Evolutionary conservation across 805 yeast genomes (phyloP), one percentile per base, ranked within the genome.

Genomic region (Ogataea ramenticola): DNA sequence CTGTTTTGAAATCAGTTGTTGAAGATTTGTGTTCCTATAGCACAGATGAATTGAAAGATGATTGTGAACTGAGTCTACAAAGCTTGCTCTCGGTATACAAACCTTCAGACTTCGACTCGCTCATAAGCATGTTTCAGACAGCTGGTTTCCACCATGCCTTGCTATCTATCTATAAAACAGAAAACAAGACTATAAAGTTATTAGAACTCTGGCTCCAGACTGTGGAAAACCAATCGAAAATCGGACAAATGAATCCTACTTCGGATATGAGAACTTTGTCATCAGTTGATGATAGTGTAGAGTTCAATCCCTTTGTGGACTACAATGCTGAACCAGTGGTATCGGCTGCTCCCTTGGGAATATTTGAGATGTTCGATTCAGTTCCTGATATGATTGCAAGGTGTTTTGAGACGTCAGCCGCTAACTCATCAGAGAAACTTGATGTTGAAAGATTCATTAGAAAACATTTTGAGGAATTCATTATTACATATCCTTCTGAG

Each of bases 1-100:
- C 77, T 1, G 63, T 69, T 2, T 57, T 85, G 36, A 72, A 73
- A 6, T 57, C 61, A 3, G 64, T 83, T 0, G 64, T 84, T 22
- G 62, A 68, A 4, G 62, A 60, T 3, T 62, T 89, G 31, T 82
- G 86, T 52, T 51, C 66, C 17, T 65, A 58, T 41, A 52, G 64
- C 15, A 60, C 59, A 10, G 50, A 49, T 1, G 55, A 54, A 1
- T 49, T 71, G 41, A 70, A 66, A 42, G 72, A 67, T 24, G 91
- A 85, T 46, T 77, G 86, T 51, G 91, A 91, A 57, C 67, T 84
- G 38, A 90, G 95, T 12, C 60, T 89, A 10, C 86, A 82, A 52
- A 74, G 88, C 39, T 58, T 93, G 16, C 57, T 91, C 1, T 77
- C 95, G 0, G 68, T 71, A 1, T 83, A 82, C 56, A 78, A 74